A percentile compares a stretch with the other conserved stretches of the same genome.
Evolutionary conservation across 2,329 filamentous ascomycete genomes (phyloP).

Genomic region (Plenodomus biglobosus): DNA sequence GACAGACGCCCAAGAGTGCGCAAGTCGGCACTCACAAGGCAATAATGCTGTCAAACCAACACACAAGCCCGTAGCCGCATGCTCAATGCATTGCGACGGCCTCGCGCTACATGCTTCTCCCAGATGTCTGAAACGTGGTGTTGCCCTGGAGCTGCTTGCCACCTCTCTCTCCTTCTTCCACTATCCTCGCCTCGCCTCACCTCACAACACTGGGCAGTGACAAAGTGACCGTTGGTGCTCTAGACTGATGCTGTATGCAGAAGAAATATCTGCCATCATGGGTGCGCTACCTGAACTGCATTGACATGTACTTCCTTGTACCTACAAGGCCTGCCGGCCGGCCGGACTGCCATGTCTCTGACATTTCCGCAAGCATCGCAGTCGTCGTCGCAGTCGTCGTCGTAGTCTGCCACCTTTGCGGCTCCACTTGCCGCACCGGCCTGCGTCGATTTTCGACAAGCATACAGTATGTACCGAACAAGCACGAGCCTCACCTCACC

Average conservation of each 20-base stretch:
- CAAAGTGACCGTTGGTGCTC: no score
- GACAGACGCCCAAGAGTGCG: background rate
- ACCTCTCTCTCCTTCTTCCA: no score
- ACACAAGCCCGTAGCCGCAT: background rate
- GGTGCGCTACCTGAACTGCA: conserved; percentile 5
- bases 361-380: background rate
- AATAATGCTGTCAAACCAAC: no score
- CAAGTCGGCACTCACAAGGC: no score
- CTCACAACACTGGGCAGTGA: conserved; percentile 9
- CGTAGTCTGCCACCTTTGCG: background rate
- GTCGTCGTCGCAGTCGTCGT: background rate
- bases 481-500: background rate
- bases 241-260: conserved; percentile 3
- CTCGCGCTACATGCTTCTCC: conserved; percentile 1
- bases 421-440: background rate
- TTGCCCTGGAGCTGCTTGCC: no score
- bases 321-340: conserved; percentile 2
- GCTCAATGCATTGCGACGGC: background rate
- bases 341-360: background rate
- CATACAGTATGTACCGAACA: background rate
- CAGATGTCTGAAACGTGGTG: background rate
- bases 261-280: conserved; percentile 7
- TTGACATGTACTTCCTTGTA: no score
- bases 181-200: no score
- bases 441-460: background rate